Base-by-base conservation (phyloP, 495 filamentous ascomycete genomes). In the Penicillium mononematosum region DNA sequence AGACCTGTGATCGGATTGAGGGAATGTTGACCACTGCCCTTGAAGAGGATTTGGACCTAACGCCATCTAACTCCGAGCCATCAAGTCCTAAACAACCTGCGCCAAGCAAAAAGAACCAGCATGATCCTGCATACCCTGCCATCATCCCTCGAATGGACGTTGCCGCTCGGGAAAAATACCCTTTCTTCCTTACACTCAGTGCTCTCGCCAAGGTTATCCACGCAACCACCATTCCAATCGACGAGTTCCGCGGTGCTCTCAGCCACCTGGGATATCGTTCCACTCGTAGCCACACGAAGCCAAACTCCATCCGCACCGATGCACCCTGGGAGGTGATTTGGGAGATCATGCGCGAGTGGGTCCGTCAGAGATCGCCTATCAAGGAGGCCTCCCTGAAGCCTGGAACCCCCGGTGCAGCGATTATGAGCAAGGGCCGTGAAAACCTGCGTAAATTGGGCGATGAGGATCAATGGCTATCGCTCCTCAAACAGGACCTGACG, bases 301-400 rank as follows among this genome's bases (percentile, higher is more conserved):
- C 89, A 0, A 92, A 91, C n/a, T 89, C 86, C 56, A 84, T 97
- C 59, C 90, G 89, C 69, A 98, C 95, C 0, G 85, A 96, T 71
- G 94, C 94, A 11, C 87, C 90, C 0, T 97, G 92, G 91, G 75
- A 73, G 3, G 82, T 90, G 3, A 80, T 98, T 43, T 98, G 94
- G 94, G 88, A 96, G 59, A 79, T 98, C 31, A 96, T 98, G 86
- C 80, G 89, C 34, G 89, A 95, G 73, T 98, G 93, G 93, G 78
- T 85, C 3, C 78, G 86, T 39, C 92, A 94, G 60, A 87, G 85
- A 55, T 72, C 78, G 0, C 90, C 91, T 0, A 75, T 93, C 45
- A 95, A 88, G 60, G 81, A 85, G 45, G 79, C 77, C 1, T 78
- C 84, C 5, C 70, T 96, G n/a, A 85, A 81, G 55, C 75, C 83